Percentiles rank a stretch among this genome's conserved stretches.
phyloP scores from a whole-genome alignment of 139 green algal genomes.

The Coccomyxa sp. region DNA sequence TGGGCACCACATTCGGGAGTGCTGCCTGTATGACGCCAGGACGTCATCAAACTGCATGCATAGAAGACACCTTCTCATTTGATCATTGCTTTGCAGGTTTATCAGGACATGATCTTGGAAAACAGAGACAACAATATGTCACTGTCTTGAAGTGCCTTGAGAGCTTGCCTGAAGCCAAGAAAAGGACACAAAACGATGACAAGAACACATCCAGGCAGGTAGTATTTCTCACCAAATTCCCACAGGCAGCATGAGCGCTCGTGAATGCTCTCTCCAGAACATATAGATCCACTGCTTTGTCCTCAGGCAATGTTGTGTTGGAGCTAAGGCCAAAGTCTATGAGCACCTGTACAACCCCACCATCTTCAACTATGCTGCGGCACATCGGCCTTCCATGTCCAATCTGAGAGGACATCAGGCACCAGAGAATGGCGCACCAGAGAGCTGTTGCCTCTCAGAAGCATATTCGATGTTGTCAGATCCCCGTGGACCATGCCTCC shows the following conservation, averaged over 20 bases:
- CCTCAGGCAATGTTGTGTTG: slow-evolving; percentile 67
- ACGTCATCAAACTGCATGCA: slow-evolving; percentile 58
- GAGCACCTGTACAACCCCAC: slow-evolving; percentile 37
- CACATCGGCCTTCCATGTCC: background rate
- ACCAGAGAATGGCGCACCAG: too few species aligned
- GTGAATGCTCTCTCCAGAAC: slow-evolving; percentile 83
- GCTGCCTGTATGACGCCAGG: slow-evolving; percentile 63
- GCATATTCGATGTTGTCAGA: slow-evolving; percentile 86
- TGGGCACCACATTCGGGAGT: slow-evolving; percentile 61
- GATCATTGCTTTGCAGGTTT: background rate
- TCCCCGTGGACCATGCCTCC: slow-evolving; percentile 85
- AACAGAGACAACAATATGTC: background rate
- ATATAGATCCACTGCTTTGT: slow-evolving; percentile 88
- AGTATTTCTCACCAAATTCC: slow-evolving; percentile 23
- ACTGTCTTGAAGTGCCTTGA: too few species aligned
- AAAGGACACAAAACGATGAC: too few species aligned
- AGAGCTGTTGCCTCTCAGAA: slow-evolving; percentile 47
- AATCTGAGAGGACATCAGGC: too few species aligned
- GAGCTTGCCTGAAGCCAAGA: too few species aligned
- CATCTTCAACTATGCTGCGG: background rate
- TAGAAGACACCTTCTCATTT: background rate
- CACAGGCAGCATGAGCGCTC: slow-evolving; percentile 50
- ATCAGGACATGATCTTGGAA: background rate
- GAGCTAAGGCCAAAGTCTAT: slow-evolving; percentile 87
- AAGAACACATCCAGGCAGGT: too few species aligned